Evolutionary conservation across 176 grass and related monocot species (phyloP), one percentile per base, ranked within the genome.

Genomic region (Oryza australiensis): DNA sequence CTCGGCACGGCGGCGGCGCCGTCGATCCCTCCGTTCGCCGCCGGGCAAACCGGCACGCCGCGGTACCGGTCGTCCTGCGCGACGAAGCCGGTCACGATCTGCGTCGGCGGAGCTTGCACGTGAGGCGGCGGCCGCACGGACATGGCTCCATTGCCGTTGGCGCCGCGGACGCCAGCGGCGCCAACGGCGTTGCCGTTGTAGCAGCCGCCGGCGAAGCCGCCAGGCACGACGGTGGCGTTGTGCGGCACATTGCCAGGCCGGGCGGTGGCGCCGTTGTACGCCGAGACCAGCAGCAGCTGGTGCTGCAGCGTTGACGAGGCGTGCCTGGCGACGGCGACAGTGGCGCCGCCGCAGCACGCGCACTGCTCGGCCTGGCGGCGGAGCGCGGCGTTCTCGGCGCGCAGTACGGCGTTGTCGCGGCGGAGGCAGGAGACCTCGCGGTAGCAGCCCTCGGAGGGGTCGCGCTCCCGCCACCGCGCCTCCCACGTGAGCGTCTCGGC

Each of bases 401-500:
- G 79, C 10, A 94, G 86, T 26, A 67, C 46, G 78, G 87, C 83
- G 86, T 91, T 94, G 51, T 94, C 92, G 23, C 84, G 87, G 30
- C 83, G 79, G 49, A 94, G 89, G 84, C 85, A 64, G 80, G 81
- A 38, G 51, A 92, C 76, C 89, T 94, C 89, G 62, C 87, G 89
- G 82, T 91, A 91, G 92, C 92, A 94, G 0, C 92, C 92, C 55
- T 89, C 89, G 63, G 86, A 71, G 34, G 89, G 80, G 66, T 94
- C 92, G 68, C 90, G 84, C 89, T 94, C 89, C 4, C 89, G 75
- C 92, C 89, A 94, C 16, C 85, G 77, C 1, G 92, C 92, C 86
- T 94, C 92, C 92, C 92, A 94, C 26, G 92, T 91, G 62, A 94
- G 83, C 66, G 89, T 94, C 66, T 88, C 89, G 26, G 86, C 89